phyloP scores from a whole-genome alignment of 2,329 filamentous ascomycete species.

The Pseudocercospora cruenta region DNA sequence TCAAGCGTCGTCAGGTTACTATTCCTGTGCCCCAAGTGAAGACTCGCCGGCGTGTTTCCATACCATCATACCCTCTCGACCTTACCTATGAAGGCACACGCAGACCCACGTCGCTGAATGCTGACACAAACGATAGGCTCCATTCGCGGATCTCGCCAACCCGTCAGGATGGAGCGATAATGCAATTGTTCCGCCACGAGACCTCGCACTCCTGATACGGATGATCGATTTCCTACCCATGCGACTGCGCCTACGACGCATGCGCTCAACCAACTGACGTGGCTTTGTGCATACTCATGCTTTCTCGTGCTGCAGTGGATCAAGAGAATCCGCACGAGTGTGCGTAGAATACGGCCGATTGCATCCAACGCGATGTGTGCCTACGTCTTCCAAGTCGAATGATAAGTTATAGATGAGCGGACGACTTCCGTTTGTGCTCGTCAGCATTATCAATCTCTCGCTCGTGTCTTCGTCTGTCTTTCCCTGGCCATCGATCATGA shows the following conservation, averaged over 20 bases:
- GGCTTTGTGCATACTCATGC: constrained; percentile 1
- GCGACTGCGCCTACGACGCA: background rate
- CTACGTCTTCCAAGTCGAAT: background rate
- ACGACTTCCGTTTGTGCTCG: background rate
- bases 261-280: constrained; percentile 4
- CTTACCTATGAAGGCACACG: too few species aligned
- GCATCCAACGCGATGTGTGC: background rate
- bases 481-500: background rate
- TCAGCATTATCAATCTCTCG: constrained; percentile 8
- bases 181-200: background rate
- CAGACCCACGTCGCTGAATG: too few species aligned
- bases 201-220: background rate
- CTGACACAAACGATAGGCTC: background rate
- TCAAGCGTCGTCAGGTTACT: constrained; percentile 2
- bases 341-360: background rate
- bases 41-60: too few species aligned
- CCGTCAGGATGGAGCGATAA: background rate
- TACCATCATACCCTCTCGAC: too few species aligned
- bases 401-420: constrained; percentile 9
- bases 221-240: background rate
- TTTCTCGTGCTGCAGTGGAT: constrained; percentile 7
- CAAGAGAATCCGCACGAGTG: constrained; percentile 2
- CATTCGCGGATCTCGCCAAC: background rate
- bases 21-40: background rate
- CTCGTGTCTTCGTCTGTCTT: background rate